Base-by-base conservation (phyloP, 352 stramenopile genomes). In the Chrysophaeum taylorii region DNA sequence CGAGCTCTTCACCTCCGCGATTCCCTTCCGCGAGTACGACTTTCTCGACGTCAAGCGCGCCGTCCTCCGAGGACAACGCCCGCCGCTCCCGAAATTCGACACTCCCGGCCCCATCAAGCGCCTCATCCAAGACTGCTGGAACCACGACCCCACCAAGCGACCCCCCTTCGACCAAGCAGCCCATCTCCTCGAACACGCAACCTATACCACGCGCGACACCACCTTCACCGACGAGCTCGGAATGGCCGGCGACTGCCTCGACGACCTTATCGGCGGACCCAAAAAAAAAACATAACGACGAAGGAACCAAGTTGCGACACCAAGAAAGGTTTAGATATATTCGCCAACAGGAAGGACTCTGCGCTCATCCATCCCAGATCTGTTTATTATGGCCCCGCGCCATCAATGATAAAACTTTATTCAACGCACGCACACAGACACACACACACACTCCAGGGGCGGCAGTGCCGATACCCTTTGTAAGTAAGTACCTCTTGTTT, bases 1-100 rank as follows among this genome's bases (percentile, higher is more conserved):
- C 87, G 89, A 95, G 79, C 84, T 96, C 50, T 89, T 90, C 74
- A 80, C 82, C 50, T 79, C 84, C 14, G 83, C 92, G 21, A 72
- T 91, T 2, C 87, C 87, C 4, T 93, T 92, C 57, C 75, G 80
- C 64, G 81, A 82, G 9, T 89, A 84, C 21, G 86, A 90, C 29
- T 73, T 88, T 33, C 69, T 76, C 0, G 86, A 93, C 52, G 89
- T 93, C 48, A 79, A 79, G 23, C 75, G 78, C 29, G 84, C 84
- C 64, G 87, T 93, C 21, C 57, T 92, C 21, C 74, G 72, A 2
- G 86, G 85, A 25, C 84, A 90, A 38, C 79, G 86, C n/a, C 87
- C 89, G 39, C 74, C 78, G 14, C 70, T 92, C n/a, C 85, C 85
- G 36, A 88, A 84, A 9, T 73, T 87, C 33, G 84, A 91, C 66